Conservation (phyloP, 805 yeast genomes). For the Brettanomyces naardenensis region DNA sequence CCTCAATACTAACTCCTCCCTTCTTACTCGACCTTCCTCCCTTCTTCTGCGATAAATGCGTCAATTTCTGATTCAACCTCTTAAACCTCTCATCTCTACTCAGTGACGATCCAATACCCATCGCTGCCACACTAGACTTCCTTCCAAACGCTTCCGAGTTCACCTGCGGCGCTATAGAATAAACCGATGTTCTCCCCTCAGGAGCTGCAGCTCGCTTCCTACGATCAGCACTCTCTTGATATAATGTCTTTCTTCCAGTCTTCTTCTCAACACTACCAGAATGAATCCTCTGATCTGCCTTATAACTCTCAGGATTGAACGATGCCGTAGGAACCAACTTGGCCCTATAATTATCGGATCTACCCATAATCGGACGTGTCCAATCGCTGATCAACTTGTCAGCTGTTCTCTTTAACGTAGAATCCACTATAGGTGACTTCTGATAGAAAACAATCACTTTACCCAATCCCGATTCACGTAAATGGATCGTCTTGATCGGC, state of each 20-base stretch:
- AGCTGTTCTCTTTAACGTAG: constrained; percentile 76
- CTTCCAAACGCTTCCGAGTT: constrained; percentile 38
- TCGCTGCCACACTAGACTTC: constrained; percentile 27
- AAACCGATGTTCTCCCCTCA: constrained; percentile 80
- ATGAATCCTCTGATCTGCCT: constrained; percentile 29
- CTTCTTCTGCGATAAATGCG: constrained; percentile 39
- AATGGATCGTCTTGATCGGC: constrained; percentile 93
- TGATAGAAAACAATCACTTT: constrained; percentile 91
- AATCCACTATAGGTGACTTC: constrained; percentile 82
- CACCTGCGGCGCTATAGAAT: constrained; percentile 83
- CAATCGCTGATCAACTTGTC: constrained; percentile 91
- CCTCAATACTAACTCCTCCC: constrained; percentile 76
- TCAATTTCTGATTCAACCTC: constrained; percentile 57
- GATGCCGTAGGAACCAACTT: constrained; percentile 61
- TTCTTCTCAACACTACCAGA: constrained; percentile 23
- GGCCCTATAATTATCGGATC: constrained; percentile 90
- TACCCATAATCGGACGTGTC: constrained; percentile 97
- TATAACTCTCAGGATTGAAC: constrained; percentile 54
- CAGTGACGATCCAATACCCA: constrained; percentile 44
- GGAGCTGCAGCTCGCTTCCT: constrained; percentile 96
- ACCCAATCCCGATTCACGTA: constrained; percentile 91
- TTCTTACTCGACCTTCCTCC: constrained; percentile 33
- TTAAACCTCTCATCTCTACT: constrained; percentile 73
- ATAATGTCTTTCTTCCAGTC: constrained; percentile 44
- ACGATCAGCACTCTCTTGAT: constrained; percentile 85